Conservation (phyloP, 2,329 filamentous ascomycete genomes). For the Didymella keratinophila region DNA sequence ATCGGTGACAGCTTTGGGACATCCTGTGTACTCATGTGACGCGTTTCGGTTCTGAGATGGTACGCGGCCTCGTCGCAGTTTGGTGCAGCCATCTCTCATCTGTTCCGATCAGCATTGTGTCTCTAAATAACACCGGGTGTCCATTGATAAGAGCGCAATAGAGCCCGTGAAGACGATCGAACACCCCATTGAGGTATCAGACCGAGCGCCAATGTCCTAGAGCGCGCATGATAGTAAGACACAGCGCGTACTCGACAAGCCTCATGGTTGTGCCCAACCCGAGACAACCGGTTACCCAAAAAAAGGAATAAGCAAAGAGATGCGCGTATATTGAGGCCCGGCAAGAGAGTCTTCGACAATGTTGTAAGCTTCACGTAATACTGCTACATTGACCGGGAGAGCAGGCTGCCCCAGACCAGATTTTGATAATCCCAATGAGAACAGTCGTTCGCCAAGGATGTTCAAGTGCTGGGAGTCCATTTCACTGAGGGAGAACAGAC, state of each 20-base stretch:
- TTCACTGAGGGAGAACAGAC: neutral
- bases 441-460: neutral
- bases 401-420: neutral
- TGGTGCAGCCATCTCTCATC: neutral
- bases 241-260: slow-evolving; percentile 3
- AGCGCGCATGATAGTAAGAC: neutral
- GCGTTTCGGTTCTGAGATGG: neutral
- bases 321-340: neutral
- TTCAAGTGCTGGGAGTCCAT: neutral
- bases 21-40: neutral
- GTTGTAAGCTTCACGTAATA: neutral
- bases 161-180: slow-evolving; percentile 9
- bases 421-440: neutral
- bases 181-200: neutral
- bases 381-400: neutral
- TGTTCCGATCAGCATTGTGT: neutral
- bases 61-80: neutral
- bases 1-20: neutral
- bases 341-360: neutral
- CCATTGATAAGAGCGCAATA: neutral
- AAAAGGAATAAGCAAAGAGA: neutral
- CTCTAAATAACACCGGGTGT: neutral
- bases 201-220: slow-evolving; percentile 8
- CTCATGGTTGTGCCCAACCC: slow-evolving; percentile 11
- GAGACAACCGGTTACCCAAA: slow-evolving; percentile 6